Conservation (phyloP, 352 stramenopile genomes). For the Phytophthora litchii region DNA sequence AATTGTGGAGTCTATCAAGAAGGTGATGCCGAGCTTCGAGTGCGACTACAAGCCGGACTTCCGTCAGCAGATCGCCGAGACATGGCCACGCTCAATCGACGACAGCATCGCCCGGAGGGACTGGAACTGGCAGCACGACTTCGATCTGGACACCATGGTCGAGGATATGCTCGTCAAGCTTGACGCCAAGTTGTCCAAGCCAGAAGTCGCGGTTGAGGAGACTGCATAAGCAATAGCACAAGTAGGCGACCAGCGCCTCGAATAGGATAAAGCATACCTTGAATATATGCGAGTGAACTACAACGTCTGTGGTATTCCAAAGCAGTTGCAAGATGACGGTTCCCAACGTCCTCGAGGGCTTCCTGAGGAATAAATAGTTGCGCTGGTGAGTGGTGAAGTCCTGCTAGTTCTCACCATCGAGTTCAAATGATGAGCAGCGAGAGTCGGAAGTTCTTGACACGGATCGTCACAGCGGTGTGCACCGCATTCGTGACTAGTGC, state of each 20-base stretch:
- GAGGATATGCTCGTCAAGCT: slow-evolving; percentile 91
- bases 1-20: slow-evolving; percentile 84
- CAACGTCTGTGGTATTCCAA: no score
- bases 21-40: slow-evolving; percentile 87
- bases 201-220: no score
- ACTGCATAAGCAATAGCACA: no score
- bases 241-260: no score
- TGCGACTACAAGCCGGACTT: slow-evolving; percentile 91
- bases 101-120: slow-evolving; percentile 82
- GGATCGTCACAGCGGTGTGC: neutral
- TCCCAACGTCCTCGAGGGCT: no score
- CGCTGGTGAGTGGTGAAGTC: no score
- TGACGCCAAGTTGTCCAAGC: slow-evolving; percentile 3
- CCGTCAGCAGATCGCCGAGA: slow-evolving; percentile 91
- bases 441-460: slow-evolving; percentile 3
- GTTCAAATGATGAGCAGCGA: no score
- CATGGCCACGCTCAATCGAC: slow-evolving; percentile 89
- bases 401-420: no score
- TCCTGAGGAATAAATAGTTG: no score
- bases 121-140: slow-evolving; percentile 91
- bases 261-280: no score
- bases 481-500: slow-evolving; percentile 9
- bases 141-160: slow-evolving; percentile 90
- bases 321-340: no score
- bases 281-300: no score